phyloP scores from a whole-genome alignment of 495 filamentous ascomycete species.

The Astrothelium subdiscretum region DNA sequence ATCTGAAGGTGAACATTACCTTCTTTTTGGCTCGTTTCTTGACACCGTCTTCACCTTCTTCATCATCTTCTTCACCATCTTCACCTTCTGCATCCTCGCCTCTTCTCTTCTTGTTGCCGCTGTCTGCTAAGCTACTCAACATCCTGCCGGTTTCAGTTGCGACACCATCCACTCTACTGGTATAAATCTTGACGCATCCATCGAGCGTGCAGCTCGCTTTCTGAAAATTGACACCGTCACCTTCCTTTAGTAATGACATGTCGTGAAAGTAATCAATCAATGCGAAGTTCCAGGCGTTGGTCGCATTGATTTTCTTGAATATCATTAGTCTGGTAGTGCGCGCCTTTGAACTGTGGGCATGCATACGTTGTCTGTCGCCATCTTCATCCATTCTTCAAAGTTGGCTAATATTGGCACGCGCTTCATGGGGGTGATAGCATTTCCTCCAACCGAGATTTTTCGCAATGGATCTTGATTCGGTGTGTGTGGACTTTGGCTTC shows the following conservation, averaged over 20 bases:
- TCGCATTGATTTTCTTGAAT: constrained; percentile 80
- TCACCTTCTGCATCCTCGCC: constrained; percentile 49
- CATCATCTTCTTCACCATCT: constrained; percentile 55
- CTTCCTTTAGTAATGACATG: constrained; percentile 93
- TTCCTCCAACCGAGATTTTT: constrained; percentile 42
- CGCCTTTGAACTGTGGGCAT: not conserved
- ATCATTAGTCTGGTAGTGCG: constrained; percentile 6
- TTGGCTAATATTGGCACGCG: constrained; percentile 91
- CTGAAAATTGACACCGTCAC: constrained; percentile 96
- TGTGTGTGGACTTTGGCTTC: constrained; percentile 53
- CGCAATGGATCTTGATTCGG: constrained; percentile 55
- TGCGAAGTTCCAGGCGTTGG: constrained; percentile 98
- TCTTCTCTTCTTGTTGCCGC: constrained; percentile 63
- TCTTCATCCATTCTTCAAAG: constrained; percentile 99
- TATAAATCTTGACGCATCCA: constrained; percentile 99
- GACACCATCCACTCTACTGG: constrained; percentile 93
- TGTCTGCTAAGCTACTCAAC: constrained; percentile 87
- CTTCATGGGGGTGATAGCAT: constrained; percentile 87
- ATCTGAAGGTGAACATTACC: constrained; percentile 28
- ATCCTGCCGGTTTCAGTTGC: constrained; percentile 95
- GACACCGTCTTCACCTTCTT: constrained; percentile 63
- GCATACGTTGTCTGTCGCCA: constrained; percentile 82
- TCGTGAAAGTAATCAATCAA: constrained; percentile 99
- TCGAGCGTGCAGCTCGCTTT: constrained; percentile 96
- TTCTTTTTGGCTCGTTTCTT: constrained; percentile 65